Evolutionary conservation across 306 rosid genomes (phyloP), one percentile per base, ranked within the genome.

Genomic region (Citrullus colocynthis): DNA sequence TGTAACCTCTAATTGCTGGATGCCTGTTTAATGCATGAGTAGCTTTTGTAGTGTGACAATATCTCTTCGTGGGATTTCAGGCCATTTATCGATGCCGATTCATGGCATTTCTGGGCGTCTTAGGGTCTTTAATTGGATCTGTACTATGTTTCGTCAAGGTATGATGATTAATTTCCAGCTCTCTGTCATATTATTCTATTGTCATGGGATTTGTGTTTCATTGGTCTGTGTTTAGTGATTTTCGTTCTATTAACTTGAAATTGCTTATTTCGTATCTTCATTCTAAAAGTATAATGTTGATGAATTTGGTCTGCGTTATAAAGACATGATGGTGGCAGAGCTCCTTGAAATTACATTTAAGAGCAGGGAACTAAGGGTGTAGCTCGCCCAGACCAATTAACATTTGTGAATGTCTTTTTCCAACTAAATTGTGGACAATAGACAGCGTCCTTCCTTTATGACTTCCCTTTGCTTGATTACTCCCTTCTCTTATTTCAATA

Each of bases 71-170:
- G 41, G 52, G 21, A 83, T 24, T 83, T 83, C 63, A 95, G 97
- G 84, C 67, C 48, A 84, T 95, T 55, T 92, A 90, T 71, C 85
- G 97, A 74, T 89, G 90, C 78, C 88, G 97, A 14, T 95, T 95
- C 79, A 21, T 92, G 85, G 73, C 97, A 4, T 62, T 89, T 83
- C 80, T 95, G 54, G 98, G 97, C 76, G 98, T 92, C 36, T 77
- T 92, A n/a, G 97, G 98, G 30, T 90, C 97, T 83, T 84, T 95
- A 63, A 39, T 84, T 80, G 97, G 97, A 48, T 92, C 98, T 9
- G 0, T 92, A 74, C 84, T 90, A 6, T 95, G 98, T 82, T 95
- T 89, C 81, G 65, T 92, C 78, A 92, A 90, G 97, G 98, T 95
- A 90, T 65, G 71, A 0, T 52, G 78, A 34, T 54, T 74, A 36